Evolutionary conservation across 495 filamentous ascomycete species (phyloP), one percentile per base, ranked within the genome.

Genomic region (Oidiodendron maius): DNA sequence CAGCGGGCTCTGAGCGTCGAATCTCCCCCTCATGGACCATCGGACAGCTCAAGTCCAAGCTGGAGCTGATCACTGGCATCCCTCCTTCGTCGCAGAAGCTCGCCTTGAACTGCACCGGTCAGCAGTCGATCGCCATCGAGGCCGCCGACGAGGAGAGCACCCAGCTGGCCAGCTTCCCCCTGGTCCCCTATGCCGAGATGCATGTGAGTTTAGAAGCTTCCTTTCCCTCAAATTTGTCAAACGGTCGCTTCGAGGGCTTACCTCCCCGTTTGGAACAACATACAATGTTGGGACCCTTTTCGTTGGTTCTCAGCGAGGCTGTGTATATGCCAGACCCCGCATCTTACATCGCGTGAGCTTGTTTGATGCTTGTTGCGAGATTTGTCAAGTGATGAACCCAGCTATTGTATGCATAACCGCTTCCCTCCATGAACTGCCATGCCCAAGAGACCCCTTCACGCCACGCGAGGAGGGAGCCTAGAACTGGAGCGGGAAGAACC

Each of bases 1-100:
- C 84, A 60, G 69, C 81, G 16, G 72, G 73, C 23, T 87, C 87
- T 26, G 93, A 98, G 61, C 84, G 91, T 41, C 85, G 93, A 55
- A 78, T 97, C 63, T 89, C 86, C 8, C 91, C 91, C 2, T 86
- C 91, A 57, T 98, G 94, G 93, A 86, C 83, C 49, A 85, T 98
- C 57, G 65, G 77, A 24, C 84, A 89, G 58, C 75, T 96, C 46
- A 97, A 95, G 67, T 66, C 72, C 18, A 95, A 95, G 67, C 80
- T 98, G 36, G 91, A 96, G 62, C 86, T 91, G 51, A 80, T 98
- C 69, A 98, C 93, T 2, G 93, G 93, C 44, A 80, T 98, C 15
- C 89, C 93, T 2, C 87, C 89, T 10, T 74, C 76, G 9, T 80
- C 77, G 50, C 94, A 97, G 65, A 77, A 74, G 43, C 75, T 98